These are phyloP conservation scores for Epichloe baconii DNA, from an alignment of 2,329 filamentous ascomycete species.

Conservation along the genomic window DNA sequence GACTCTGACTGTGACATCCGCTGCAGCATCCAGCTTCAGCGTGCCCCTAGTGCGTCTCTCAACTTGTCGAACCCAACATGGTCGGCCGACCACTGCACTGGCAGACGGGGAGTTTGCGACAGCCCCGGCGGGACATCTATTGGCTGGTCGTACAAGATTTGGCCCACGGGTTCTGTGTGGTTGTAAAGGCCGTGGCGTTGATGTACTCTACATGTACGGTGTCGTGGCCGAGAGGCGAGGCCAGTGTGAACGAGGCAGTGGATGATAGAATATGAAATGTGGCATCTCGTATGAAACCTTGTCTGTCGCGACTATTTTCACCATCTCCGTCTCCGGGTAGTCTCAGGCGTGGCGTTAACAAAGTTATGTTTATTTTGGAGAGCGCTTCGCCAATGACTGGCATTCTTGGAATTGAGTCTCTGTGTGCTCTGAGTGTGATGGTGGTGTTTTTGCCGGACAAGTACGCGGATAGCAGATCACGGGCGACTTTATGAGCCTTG, in stretches of 20 bases:
- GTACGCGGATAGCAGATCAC: slow-evolving; percentile 69
- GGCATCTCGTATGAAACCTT: slow-evolving; percentile 70
- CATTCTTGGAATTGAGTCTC: slow-evolving; percentile 57
- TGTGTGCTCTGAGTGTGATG: slow-evolving; percentile 59
- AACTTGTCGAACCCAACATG: slow-evolving; percentile 76
- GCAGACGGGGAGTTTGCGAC: slow-evolving; percentile 60
- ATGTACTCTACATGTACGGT: slow-evolving; percentile 67
- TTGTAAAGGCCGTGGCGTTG: slow-evolving; percentile 80
- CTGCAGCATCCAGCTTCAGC: slow-evolving; percentile 66
- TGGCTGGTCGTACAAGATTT: slow-evolving; percentile 59
- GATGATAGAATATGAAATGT: slow-evolving; percentile 80
- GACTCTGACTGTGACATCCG: slow-evolving; percentile 60
- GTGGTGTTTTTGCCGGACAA: slow-evolving; percentile 80
- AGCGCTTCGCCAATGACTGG: slow-evolving; percentile 62
- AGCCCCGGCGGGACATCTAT: slow-evolving; percentile 67
- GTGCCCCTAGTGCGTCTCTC: slow-evolving; percentile 66
- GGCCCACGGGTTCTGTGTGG: slow-evolving; percentile 61
- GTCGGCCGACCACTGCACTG: slow-evolving; percentile 67
- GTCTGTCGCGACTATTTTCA: slow-evolving; percentile 21
- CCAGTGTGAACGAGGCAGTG: slow-evolving; percentile 70
- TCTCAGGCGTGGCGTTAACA: slow-evolving; percentile 56
- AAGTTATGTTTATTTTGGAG: slow-evolving; percentile 54
- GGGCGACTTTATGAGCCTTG: slow-evolving; percentile 48
- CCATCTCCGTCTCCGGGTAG: slow-evolving; percentile 31
- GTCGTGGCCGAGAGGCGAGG: slow-evolving; percentile 62